Evolutionary conservation across 768 basidiomycete genomes (phyloP).

Genomic region (Phanerochaete carnosa): DNA sequence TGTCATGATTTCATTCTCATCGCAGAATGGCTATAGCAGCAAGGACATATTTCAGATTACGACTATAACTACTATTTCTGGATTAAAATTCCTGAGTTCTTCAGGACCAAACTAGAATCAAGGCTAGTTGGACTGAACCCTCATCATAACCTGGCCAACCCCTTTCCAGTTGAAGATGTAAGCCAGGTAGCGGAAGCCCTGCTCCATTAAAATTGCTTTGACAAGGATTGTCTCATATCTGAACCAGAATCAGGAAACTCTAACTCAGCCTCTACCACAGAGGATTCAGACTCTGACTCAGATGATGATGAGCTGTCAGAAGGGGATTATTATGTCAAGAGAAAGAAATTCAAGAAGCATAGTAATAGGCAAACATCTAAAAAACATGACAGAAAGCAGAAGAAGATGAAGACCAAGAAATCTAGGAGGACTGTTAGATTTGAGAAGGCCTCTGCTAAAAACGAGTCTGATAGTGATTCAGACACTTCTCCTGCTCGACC

Average conservation of each 20-base stretch:
- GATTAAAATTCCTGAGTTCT: constrained; percentile 2
- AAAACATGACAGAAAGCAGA: background rate
- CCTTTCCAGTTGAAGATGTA: constrained; percentile 1
- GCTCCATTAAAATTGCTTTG: constrained; percentile 7
- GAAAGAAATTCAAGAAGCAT: background rate
- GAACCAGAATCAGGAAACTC: background rate
- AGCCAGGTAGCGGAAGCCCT: constrained; percentile 5
- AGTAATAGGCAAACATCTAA: background rate
- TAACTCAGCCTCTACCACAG: background rate
- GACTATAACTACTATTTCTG: constrained; percentile 10
- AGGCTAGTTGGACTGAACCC: constrained; percentile 8
- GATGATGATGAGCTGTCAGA: background rate
- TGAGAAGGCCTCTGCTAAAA: background rate
- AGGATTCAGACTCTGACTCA: background rate
- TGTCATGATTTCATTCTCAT: constrained; percentile 8
- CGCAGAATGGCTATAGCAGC: constrained; percentile 10
- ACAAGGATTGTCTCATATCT: constrained; percentile 4
- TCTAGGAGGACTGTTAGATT: background rate
- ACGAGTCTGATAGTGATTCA: background rate
- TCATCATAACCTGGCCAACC: constrained; percentile 6
- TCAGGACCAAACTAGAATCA: constrained; percentile 3
- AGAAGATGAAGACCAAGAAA: background rate
- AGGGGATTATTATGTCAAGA: background rate
- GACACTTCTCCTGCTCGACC: background rate
- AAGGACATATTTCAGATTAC: background rate